Conservation (phyloP, 768 basidiomycete genomes). For the Pisolithus orientalis region DNA sequence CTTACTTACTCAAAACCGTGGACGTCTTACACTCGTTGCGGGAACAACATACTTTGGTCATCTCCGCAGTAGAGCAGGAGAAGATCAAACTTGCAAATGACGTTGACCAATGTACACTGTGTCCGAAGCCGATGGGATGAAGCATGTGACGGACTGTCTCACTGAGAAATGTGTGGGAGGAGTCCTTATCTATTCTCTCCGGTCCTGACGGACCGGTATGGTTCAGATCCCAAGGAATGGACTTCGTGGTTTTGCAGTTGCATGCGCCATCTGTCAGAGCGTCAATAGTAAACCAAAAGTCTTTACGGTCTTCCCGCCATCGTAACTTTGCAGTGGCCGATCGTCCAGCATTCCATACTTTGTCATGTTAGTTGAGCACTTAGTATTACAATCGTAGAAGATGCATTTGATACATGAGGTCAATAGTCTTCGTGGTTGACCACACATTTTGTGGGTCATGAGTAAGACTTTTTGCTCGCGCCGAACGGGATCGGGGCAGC, state of each 20-base stretch:
- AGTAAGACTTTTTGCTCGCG: no score
- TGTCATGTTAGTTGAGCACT: no score
- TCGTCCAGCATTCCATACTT: no score
- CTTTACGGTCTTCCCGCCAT: no score
- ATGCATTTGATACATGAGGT: no score
- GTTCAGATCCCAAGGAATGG: constrained; percentile 43
- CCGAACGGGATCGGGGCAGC: no score
- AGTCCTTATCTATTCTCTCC: neutral
- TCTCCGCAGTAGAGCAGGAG: constrained; percentile 28
- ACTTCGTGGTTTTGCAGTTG: constrained; percentile 41
- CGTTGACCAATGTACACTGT: constrained; percentile 27
- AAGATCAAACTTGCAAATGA: constrained; percentile 32
- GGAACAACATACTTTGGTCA: constrained; percentile 33
- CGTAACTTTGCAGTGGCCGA: no score
- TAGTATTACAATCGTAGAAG: no score
- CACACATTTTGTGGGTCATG: no score
- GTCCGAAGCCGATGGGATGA: constrained; percentile 40
- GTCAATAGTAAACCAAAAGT: no score
- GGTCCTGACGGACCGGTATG: neutral
- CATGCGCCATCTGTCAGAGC: constrained; percentile 15
- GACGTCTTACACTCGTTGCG: constrained; percentile 44
- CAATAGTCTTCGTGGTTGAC: no score
- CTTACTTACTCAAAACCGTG: constrained; percentile 40
- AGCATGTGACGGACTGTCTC: constrained; percentile 45
- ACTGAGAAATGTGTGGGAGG: constrained; percentile 53